Evolutionary conservation across 257 asterid species (phyloP).

Genomic region (Jacaranda mimosifolia): DNA sequence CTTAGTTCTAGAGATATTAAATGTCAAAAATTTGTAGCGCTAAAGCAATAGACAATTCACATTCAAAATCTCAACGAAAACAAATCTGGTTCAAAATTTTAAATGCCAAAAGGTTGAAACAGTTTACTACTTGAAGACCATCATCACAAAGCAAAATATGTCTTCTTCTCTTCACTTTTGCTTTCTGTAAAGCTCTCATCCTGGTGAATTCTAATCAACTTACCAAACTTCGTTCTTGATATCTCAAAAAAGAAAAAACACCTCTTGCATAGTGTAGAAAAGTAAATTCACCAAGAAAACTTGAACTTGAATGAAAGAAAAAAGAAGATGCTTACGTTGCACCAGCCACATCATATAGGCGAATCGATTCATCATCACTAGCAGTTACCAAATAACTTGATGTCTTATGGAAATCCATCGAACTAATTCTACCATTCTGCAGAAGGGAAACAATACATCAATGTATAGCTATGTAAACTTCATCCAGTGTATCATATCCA

Average conservation of each 20-base stretch:
- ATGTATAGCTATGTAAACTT: constrained; percentile 16
- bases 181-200: constrained; percentile 6
- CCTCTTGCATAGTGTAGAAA: not conserved
- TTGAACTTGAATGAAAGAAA: constrained; percentile 16
- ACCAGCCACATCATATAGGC: constrained; percentile 85
- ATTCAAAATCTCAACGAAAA: not conserved
- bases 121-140: constrained; percentile 13
- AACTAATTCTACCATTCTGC: constrained; percentile 97
- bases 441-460: constrained; percentile 39
- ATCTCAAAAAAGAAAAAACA: constrained; percentile 9
- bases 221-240: not conserved
- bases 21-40: not conserved
- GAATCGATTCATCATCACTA: constrained; percentile 95
- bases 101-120: not conserved
- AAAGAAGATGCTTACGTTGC: constrained; percentile 76
- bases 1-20: not conserved
- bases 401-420: constrained; percentile 95
- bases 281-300: not conserved
- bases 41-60: not conserved
- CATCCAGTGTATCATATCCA: constrained; percentile 7
- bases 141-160: constrained; percentile 1
- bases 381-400: constrained; percentile 91
- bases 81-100: not conserved
- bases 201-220: constrained; percentile 8
- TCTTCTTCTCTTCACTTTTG: not conserved